These are phyloP conservation scores for Colletotrichum higginsianum DNA, from an alignment of 2,329 filamentous ascomycete species.

Conservation along the genomic window DNA sequence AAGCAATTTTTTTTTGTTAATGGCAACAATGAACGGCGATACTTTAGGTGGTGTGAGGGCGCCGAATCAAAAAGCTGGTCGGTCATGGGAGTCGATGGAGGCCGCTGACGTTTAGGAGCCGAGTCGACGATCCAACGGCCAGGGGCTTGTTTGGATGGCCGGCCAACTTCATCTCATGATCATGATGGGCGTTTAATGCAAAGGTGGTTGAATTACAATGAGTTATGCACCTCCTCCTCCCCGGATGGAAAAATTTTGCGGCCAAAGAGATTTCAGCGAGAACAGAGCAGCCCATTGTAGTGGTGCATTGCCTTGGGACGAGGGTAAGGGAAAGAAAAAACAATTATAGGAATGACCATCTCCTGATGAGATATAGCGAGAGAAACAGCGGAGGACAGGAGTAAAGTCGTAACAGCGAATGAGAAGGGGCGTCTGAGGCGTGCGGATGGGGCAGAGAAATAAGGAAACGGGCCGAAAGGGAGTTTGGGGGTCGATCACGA, in stretches of 20 bases:
- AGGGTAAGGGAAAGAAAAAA: constrained; percentile 3
- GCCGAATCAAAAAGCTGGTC: not conserved
- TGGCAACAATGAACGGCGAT: not conserved
- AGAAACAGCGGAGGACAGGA: constrained; percentile 31
- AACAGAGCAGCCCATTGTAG: not conserved
- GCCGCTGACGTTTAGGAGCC: constrained; percentile 2
- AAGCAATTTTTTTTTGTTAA: not conserved
- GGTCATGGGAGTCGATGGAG: not conserved
- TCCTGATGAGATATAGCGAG: constrained; percentile 11
- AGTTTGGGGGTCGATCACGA: constrained; percentile 20
- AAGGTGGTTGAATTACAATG: not conserved
- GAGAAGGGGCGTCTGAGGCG: not conserved
- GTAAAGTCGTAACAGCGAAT: constrained; percentile 15
- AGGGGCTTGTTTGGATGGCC: not conserved
- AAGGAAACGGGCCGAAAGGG: constrained; percentile 39
- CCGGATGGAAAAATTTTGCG: not conserved
- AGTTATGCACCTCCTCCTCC: not conserved
- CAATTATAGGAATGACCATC: not conserved
- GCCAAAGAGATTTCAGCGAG: not conserved
- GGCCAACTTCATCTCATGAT: not conserved
- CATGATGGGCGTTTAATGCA: not conserved
- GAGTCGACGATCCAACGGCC: not conserved
- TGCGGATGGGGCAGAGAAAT: not conserved
- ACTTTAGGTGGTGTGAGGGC: constrained; percentile 10
- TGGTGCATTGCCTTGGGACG: not conserved